Conservation (phyloP, 805 yeast genomes). For the Barnettozyma wickerhamii region DNA sequence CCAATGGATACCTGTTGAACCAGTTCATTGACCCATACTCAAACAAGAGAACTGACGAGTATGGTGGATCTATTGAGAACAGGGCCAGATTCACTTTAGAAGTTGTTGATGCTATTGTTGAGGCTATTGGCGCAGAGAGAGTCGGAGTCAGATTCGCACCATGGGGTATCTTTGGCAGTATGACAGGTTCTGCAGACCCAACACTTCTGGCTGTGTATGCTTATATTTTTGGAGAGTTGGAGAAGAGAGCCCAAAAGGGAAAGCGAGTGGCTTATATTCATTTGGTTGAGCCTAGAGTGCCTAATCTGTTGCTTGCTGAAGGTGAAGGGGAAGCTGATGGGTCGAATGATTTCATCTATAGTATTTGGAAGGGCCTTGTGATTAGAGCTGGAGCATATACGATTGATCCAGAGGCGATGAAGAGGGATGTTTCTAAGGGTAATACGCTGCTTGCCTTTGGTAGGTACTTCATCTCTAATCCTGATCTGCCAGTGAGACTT, state of each 20-base stretch:
- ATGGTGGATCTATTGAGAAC: slow-evolving; percentile 43
- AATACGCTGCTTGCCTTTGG: slow-evolving; percentile 3
- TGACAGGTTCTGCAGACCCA: slow-evolving; percentile 29
- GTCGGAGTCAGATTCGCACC: slow-evolving; percentile 49
- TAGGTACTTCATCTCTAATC: background rate
- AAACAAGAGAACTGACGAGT: slow-evolving; percentile 35
- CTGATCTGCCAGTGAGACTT: too few species aligned
- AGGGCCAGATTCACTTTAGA: slow-evolving; percentile 39
- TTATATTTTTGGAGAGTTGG: slow-evolving; percentile 29
- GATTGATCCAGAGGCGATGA: slow-evolving; percentile 29
- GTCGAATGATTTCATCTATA: slow-evolving; percentile 9
- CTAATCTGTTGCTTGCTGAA: slow-evolving; percentile 11
- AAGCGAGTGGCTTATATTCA: slow-evolving; percentile 32
- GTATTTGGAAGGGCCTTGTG: slow-evolving; percentile 22
- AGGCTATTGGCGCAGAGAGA: slow-evolving; percentile 47
- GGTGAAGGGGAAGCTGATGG: background rate
- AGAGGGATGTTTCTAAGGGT: slow-evolving; percentile 30
- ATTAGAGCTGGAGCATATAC: slow-evolving; percentile 27
- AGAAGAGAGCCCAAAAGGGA: slow-evolving; percentile 5
- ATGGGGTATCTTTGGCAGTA: slow-evolving; percentile 34
- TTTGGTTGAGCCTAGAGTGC: slow-evolving; percentile 25
- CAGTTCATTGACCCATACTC: slow-evolving; percentile 35
- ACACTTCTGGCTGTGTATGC: slow-evolving; percentile 23
- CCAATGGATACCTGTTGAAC: slow-evolving; percentile 37
- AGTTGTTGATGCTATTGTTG: slow-evolving; percentile 43